A percentile compares a stretch with the other conserved stretches of the same genome.
Evolutionary conservation across 2,329 filamentous ascomycete genomes (phyloP).

Genomic region (Xylariales sp.): DNA sequence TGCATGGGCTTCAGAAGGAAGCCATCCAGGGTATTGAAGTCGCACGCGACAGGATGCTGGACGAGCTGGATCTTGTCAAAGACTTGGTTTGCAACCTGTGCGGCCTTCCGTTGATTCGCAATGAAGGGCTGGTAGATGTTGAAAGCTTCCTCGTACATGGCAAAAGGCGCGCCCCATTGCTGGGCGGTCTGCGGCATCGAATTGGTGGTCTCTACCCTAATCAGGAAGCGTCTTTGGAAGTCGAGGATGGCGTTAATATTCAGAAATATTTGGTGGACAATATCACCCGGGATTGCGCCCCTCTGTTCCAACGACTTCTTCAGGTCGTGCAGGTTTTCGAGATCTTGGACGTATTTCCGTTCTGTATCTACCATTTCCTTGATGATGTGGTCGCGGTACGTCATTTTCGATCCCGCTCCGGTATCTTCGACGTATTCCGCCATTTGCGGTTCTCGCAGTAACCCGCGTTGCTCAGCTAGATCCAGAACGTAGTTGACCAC

Average conservation of each 20-base stretch:
- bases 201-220: constrained; percentile 93
- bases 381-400: constrained; percentile 79
- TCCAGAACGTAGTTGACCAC: constrained; percentile 92
- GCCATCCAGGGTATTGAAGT: constrained; percentile 81
- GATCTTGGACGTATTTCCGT: constrained; percentile 94
- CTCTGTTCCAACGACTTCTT: constrained; percentile 87
- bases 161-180: constrained; percentile 92
- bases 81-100: constrained; percentile 74
- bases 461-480: constrained; percentile 71
- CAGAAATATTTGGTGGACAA: constrained; percentile 90
- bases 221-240: constrained; percentile 91
- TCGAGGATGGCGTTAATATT: constrained; percentile 94
- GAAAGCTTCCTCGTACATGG: constrained; percentile 79
- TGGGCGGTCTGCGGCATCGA: constrained; percentile 71
- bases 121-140: constrained; percentile 96
- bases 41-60: constrained; percentile 74
- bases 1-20: constrained; percentile 98
- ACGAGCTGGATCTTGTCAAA: constrained; percentile 82
- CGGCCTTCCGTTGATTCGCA: constrained; percentile 89
- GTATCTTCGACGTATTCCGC: constrained; percentile 42
- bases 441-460: constrained; percentile 59
- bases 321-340: constrained; percentile 88
- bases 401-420: constrained; percentile 62
- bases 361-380: constrained; percentile 91
- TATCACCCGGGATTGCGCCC: constrained; percentile 81